Evolutionary conservation across 805 yeast species (phyloP), one percentile per base, ranked within the genome.

Genomic region (Cyberlindnera maritima): DNA sequence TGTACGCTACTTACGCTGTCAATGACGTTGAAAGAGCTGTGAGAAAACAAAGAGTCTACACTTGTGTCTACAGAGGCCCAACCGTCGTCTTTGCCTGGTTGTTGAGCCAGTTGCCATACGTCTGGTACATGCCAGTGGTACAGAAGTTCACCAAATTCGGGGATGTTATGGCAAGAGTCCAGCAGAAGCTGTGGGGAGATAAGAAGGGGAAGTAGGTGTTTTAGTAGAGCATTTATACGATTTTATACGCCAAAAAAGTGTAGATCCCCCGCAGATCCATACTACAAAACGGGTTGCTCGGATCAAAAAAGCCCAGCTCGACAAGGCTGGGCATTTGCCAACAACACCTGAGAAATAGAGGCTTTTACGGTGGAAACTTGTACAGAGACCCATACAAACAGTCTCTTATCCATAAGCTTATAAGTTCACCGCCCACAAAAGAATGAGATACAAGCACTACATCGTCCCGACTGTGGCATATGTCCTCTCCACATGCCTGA

Each of bases 1-100:
- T 29, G 5, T 74, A 70, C 51, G 75, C 78, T 3, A 48, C 48
- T 17, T 44, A 60, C 31, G 76, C 72, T 1, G 76, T 66, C 13
- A 52, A 56, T 39, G 77, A 71, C 10, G 32, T 56, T 25, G 58
- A 57, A 38, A 43, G 36, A 2, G 43, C 53, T 1, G 40, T 48
- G 1, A 47, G n/a, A 23, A 37, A 26, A 6, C 14, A 37, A 2
- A 36, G 36, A 1, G 8, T 32, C 11, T 57, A 47, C 29, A 50
- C 47, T 8, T 42, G 46, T 29, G 17, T 45, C 14, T 53, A 49
- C 46, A 42, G 46, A 26, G 59, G 58, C n/a, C 31, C 33, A 3
- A 26, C 42, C 2, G 43, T 51, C 17, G 25, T 13, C 4, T 3
- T 39, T 7, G 54, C 50, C 11, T 48, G 50, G 46, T 37, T 49